Evolutionary conservation across 148 eudicot genomes (phyloP), one percentile per base, ranked within the genome.

Genomic region (Bassia scoparia): DNA sequence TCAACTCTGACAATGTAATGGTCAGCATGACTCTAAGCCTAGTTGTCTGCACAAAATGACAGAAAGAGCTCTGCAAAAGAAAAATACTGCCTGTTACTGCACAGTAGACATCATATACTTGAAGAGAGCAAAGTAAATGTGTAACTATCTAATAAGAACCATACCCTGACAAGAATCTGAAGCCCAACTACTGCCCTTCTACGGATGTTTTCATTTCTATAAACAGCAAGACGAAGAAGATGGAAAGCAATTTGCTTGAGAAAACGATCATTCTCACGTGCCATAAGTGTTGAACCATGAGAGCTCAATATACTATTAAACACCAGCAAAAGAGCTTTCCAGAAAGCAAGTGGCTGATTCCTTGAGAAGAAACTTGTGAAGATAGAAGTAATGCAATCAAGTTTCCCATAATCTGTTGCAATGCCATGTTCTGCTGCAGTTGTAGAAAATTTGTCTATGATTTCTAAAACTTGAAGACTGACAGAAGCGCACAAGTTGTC

Each of bases 231-330:
- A 60, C 99, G 90, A 44, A 96, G 92, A 76, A 96, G 99, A 87
- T 96, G 97, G 72, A 96, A 96, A 64, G 99, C 92, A 83, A 92
- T 90, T 83, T 96, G 99, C 81, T 96, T 96, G 30, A 96, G 83
- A 78, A 96, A 96, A 59, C 97, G 96, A 67, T 96, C 99, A 79
- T 96, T 96, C 78, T 96, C 99, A 83, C 99, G 90, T 59, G 99
- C 89, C 90, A 96, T 86, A 59, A 96, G 80, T 58, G 91, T 90
- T 69, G 99, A 90, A 38, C 97, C 99, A 76, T 96, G 99, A 74
- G 84, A 95, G 76, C 79, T 82, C 71, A 92, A 90, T 74, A 96
- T 80, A 76, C 76, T 84, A 74, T 87, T 88, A 83, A 92, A 90
- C 23, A 90, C 99, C 2, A 96, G 96, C 78, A 90, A 87, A 54